These are phyloP conservation scores for Gastrolobium villosum DNA, from an alignment of 306 rosid species.

Conservation along the genomic window DNA sequence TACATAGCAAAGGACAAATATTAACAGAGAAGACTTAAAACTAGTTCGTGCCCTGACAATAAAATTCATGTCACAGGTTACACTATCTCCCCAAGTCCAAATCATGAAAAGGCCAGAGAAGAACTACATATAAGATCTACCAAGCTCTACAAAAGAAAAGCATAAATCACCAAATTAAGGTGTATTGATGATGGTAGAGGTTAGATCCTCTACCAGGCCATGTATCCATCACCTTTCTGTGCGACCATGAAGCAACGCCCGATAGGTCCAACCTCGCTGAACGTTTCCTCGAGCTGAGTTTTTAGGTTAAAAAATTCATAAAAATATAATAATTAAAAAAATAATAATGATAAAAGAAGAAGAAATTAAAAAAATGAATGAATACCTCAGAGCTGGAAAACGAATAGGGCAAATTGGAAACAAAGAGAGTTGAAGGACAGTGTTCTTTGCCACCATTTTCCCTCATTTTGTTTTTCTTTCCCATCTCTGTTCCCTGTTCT, in stretches of 20 bases:
- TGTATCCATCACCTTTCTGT: conserved; percentile 46
- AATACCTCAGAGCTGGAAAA: conserved; percentile 81
- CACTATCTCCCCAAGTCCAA: conserved; percentile 11
- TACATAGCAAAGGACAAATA: background rate
- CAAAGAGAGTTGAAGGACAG: conserved; percentile 68
- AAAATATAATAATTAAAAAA: background rate
- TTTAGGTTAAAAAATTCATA: background rate
- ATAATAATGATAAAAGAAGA: background rate
- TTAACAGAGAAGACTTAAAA: background rate
- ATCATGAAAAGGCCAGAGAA: conserved; percentile 6
- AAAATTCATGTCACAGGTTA: background rate
- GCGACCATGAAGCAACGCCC: conserved; percentile 92
- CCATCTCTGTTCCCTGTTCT: no score
- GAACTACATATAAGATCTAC: background rate
- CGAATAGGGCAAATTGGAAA: conserved; percentile 81
- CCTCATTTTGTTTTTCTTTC: conserved; percentile 68
- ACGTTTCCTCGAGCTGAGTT: conserved; percentile 82
- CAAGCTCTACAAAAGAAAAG: background rate
- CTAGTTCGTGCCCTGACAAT: background rate
- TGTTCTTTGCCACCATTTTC: conserved; percentile 60
- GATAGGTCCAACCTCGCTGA: conserved; percentile 89
- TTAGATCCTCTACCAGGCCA: conserved; percentile 13
- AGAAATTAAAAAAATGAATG: background rate
- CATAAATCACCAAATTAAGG: conserved; percentile 9
- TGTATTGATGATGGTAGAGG: background rate